These are phyloP conservation scores for Kuraishia borneana DNA, from an alignment of 805 yeast genomes.

Conservation along the genomic window DNA sequence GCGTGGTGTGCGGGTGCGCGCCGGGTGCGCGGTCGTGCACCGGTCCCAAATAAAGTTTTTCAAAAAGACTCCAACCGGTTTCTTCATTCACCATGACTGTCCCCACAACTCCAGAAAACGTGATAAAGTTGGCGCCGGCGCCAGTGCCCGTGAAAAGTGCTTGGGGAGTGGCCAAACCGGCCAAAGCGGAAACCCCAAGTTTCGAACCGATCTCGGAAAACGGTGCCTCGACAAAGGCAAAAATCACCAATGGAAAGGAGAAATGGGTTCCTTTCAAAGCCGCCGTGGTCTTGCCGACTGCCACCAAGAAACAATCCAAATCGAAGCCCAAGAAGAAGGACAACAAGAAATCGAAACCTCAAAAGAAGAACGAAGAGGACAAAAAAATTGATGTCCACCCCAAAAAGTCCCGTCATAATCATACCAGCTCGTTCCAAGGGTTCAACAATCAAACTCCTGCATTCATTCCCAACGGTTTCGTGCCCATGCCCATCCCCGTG, in stretches of 20 bases:
- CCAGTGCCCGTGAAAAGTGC: conserved; percentile 52
- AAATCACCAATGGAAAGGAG: conserved; percentile 32
- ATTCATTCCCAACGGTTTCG: background rate
- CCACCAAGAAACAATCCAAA: conserved; percentile 4
- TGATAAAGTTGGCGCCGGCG: conserved; percentile 43
- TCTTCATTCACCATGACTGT: background rate
- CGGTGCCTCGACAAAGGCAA: conserved; percentile 7
- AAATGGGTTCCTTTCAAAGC: conserved; percentile 70
- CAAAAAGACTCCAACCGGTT: background rate
- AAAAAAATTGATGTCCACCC: background rate
- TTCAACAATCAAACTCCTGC: background rate
- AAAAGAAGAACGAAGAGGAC: background rate
- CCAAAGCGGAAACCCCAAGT: conserved; percentile 14
- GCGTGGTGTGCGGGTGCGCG: background rate
- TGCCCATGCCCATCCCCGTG: conserved; percentile 5
- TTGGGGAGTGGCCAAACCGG: conserved; percentile 34
- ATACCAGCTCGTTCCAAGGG: background rate
- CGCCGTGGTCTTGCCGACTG: conserved; percentile 31
- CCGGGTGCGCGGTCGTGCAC: background rate
- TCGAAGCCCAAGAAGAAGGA: conserved; percentile 2
- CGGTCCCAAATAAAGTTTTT: background rate
- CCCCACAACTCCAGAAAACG: conserved; percentile 14
- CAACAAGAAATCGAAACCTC: conserved; percentile 1
- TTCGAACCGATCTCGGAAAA: conserved; percentile 13
- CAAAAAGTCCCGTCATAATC: background rate